Evolutionary conservation across 768 basidiomycete genomes (phyloP).

Genomic region (Phylloporus arenicola): DNA sequence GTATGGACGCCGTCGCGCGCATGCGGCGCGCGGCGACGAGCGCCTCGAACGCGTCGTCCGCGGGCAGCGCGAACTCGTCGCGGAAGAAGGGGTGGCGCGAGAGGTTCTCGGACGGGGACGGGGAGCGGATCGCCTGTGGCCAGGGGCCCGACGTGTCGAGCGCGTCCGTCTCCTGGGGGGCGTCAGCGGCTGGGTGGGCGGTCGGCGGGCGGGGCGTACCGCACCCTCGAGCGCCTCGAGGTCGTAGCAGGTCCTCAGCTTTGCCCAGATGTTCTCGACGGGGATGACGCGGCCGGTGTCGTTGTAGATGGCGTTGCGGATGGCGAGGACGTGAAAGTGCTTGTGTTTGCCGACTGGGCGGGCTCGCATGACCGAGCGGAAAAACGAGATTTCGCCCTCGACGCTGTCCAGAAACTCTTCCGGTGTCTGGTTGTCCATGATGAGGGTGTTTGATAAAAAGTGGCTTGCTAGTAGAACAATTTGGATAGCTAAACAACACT

Average conservation of each 20-base stretch:
- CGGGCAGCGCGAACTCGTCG: conserved; percentile 58
- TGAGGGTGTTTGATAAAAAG: conserved; percentile 18
- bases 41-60: conserved; percentile 54
- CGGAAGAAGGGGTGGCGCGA: conserved; percentile 67
- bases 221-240: conserved; percentile 69
- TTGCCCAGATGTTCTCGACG: conserved; percentile 67
- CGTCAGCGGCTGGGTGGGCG: background rate
- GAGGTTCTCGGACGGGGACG: conserved; percentile 66
- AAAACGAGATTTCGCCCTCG: conserved; percentile 82
- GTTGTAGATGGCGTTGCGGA: conserved; percentile 64
- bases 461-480: conserved; percentile 19
- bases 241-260: conserved; percentile 66
- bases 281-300: conserved; percentile 61
- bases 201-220: conserved; percentile 23
- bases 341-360: conserved; percentile 80
- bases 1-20: conserved; percentile 53
- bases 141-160: conserved; percentile 41
- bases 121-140: conserved; percentile 54
- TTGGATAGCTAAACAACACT: conserved; percentile 20
- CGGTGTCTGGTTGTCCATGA: conserved; percentile 28
- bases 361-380: conserved; percentile 74
- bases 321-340: conserved; percentile 74
- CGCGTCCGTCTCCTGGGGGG: conserved; percentile 39
- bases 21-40: conserved; percentile 60
- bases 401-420: conserved; percentile 58